These are phyloP conservation scores for Penicillium dipodomyicola DNA, from an alignment of 495 filamentous ascomycete species.

Conservation along the genomic window DNA sequence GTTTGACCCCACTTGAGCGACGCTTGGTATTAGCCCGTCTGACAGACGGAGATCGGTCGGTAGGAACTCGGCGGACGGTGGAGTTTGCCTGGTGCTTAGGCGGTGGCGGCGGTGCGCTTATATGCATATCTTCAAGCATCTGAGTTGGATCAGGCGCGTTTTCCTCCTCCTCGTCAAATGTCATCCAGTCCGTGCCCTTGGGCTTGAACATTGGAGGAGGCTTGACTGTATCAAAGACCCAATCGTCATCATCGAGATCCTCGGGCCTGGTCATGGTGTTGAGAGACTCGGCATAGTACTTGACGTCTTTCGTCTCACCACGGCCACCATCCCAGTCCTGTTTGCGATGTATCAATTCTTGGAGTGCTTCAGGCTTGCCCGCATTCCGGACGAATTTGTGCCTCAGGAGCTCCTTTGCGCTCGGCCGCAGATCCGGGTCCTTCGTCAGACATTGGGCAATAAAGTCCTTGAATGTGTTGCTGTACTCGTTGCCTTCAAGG, in stretches of 20 bases:
- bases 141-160: constrained; percentile 37
- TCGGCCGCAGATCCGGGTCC: constrained; percentile 77
- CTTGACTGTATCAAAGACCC: constrained; percentile 98
- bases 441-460: constrained; percentile 85
- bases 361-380: constrained; percentile 76
- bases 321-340: constrained; percentile 72
- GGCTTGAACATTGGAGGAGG: constrained; percentile 50
- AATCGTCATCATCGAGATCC: constrained; percentile 73
- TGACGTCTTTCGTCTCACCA: constrained; percentile 58
- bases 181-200: constrained; percentile 37
- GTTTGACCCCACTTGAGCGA: constrained; percentile 59
- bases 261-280: constrained; percentile 58
- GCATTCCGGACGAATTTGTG: constrained; percentile 87
- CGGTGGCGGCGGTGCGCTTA: constrained; percentile 36
- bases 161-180: constrained; percentile 30
- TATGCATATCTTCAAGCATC: constrained; percentile 42
- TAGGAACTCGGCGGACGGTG: constrained; percentile 55
- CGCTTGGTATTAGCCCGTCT: constrained; percentile 47
- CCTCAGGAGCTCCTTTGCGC: constrained; percentile 83
- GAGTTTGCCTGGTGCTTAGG: constrained; percentile 43
- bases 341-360: constrained; percentile 83
- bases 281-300: constrained; percentile 88
- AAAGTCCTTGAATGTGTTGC: constrained; percentile 91
- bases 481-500: constrained; percentile 80
- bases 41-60: constrained; percentile 44